A percentile compares a stretch with the other conserved stretches of the same genome.
These are phyloP conservation scores for Leptodontidium sp. DNA, from an alignment of 2,329 filamentous ascomycete species.

Conservation along the genomic window DNA sequence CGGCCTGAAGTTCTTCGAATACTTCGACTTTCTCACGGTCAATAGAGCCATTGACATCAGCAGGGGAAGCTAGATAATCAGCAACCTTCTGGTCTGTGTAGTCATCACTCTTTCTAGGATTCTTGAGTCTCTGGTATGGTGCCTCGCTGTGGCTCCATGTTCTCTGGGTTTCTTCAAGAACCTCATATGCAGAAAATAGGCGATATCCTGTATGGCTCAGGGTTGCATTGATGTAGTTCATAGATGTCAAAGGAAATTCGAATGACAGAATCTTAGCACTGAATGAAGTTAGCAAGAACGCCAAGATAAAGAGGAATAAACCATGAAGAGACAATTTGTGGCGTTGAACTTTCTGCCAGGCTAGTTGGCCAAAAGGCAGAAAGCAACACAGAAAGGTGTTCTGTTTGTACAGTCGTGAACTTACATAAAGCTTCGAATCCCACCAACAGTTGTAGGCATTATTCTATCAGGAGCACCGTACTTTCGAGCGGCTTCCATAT, in stretches of 20 bases:
- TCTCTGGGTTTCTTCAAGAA: slow-evolving; percentile 49
- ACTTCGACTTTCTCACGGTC: slow-evolving; percentile 32
- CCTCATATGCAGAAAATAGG: slow-evolving; percentile 45
- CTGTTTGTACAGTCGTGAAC: slow-evolving; percentile 18
- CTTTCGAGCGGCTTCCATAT: slow-evolving; percentile 48
- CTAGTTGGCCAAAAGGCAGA: no score
- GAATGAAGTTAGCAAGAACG: slow-evolving; percentile 21
- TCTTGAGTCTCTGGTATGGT: slow-evolving; percentile 44
- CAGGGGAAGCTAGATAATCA: slow-evolving; percentile 14
- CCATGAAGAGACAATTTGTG: no score
- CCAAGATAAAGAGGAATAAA: neutral
- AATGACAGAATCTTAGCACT: slow-evolving; percentile 40
- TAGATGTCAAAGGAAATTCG: slow-evolving; percentile 50
- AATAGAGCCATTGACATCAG: neutral
- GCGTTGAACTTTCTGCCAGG: no score
- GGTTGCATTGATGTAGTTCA: slow-evolving; percentile 48
- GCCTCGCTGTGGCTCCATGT: slow-evolving; percentile 34
- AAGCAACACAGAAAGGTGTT: neutral
- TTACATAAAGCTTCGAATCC: slow-evolving; percentile 35
- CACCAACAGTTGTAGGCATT: slow-evolving; percentile 32
- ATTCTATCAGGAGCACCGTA: slow-evolving; percentile 44
- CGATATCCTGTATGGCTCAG: slow-evolving; percentile 45
- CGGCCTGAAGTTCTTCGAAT: slow-evolving; percentile 52
- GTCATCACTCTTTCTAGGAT: slow-evolving; percentile 38
- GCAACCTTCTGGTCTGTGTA: slow-evolving; percentile 25